A percentile compares a stretch with the other conserved stretches of the same genome.
phyloP scores from a whole-genome alignment of 2,329 filamentous ascomycete genomes.

The Alternaria gansuensis region DNA sequence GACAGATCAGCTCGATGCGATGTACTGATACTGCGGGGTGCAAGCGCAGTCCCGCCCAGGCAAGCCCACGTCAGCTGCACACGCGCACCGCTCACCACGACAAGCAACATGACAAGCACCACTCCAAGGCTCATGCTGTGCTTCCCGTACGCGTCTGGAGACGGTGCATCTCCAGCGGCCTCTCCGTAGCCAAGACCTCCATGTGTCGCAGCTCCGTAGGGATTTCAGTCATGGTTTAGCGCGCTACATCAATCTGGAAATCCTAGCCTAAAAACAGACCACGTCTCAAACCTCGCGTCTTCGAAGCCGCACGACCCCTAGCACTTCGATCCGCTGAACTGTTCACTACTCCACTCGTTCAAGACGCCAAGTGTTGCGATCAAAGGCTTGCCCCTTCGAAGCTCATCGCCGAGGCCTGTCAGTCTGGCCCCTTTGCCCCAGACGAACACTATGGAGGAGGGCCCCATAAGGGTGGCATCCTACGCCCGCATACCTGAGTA shows the following conservation, averaged over 20 bases:
- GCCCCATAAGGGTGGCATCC: constrained; percentile 27
- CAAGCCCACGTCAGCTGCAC: constrained; percentile 32
- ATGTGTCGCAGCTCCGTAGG: constrained; percentile 46
- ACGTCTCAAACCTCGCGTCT: constrained; percentile 32
- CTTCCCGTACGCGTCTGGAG: constrained; percentile 18
- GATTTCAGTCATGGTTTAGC: constrained; percentile 27
- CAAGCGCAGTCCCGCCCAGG: constrained; percentile 17
- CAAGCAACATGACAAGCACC: constrained; percentile 30
- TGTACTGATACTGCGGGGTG: neutral
- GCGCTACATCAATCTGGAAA: constrained; percentile 26
- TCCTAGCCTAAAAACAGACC: constrained; percentile 30
- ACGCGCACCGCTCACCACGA: constrained; percentile 29
- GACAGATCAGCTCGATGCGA: neutral
- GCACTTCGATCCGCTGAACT: constrained; percentile 28
- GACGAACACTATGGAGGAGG: constrained; percentile 40
- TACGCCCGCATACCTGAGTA: constrained; percentile 27
- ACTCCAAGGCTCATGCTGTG: constrained; percentile 18
- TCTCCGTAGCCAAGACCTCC: constrained; percentile 31
- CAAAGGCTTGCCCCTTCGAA: constrained; percentile 43
- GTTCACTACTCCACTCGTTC: constrained; percentile 33
- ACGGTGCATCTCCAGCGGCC: constrained; percentile 10
- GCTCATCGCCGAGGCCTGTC: constrained; percentile 36
- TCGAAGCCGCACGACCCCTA: constrained; percentile 19
- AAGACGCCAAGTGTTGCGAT: constrained; percentile 43
- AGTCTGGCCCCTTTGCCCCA: constrained; percentile 26